Percentiles rank a stretch among this genome's conserved stretches.
phyloP scores from a whole-genome alignment of 768 basidiomycete genomes.

The Tricholoma matsutake region DNA sequence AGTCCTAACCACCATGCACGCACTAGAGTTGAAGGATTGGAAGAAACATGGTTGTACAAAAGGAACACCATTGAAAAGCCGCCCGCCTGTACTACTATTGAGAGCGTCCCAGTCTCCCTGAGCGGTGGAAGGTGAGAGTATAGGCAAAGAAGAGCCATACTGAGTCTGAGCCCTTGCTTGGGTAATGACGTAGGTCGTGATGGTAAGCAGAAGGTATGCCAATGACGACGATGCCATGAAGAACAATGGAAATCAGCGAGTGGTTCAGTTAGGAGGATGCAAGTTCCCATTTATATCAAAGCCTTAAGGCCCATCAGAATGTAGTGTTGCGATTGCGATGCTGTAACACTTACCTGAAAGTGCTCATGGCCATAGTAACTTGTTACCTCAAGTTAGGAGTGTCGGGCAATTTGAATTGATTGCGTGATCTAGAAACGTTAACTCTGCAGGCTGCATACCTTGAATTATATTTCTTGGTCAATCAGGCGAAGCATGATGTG shows the following conservation, averaged over 20 bases:
- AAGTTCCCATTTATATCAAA: not conserved
- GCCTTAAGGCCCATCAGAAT: no score
- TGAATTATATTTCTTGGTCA: no score
- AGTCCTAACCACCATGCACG: conserved; percentile 12
- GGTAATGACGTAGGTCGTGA: not conserved
- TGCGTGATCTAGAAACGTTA: no score
- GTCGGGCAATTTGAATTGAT: no score
- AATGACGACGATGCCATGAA: not conserved
- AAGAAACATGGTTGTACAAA: conserved; percentile 23
- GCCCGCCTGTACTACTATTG: conserved; percentile 8
- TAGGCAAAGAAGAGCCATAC: not conserved
- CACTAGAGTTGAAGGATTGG: conserved; percentile 14
- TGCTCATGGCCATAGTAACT: no score
- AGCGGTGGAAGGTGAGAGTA: no score
- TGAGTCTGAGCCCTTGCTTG: not conserved
- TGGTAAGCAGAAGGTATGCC: not conserved
- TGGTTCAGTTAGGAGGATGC: not conserved
- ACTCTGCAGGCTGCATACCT: no score
- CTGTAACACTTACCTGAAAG: no score
- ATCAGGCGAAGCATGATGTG: no score
- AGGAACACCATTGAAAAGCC: conserved; percentile 18
- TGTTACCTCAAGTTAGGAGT: no score
- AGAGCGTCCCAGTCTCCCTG: conserved; percentile 19
- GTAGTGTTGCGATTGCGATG: no score
- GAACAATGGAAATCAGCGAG: not conserved